phyloP scores from a whole-genome alignment of 257 asterid species.

The Capsicum chinense region DNA sequence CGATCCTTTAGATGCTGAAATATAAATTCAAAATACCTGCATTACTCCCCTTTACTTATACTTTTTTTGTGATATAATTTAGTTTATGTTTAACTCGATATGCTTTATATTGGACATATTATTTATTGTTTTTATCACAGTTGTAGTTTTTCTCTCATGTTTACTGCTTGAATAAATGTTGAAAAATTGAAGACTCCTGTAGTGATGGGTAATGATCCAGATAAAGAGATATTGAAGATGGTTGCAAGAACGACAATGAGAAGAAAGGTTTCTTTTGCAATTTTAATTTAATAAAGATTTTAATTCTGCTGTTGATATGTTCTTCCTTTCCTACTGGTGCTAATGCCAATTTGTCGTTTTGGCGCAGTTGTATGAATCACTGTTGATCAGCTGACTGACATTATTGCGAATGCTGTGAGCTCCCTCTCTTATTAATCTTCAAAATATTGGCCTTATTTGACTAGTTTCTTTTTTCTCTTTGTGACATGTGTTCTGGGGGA shows the following conservation, averaged over 20 bases:
- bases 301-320: conserved; percentile 7
- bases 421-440: not conserved
- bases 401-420: conserved; percentile 87
- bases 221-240: conserved; percentile 94
- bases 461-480: not conserved
- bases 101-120: not conserved
- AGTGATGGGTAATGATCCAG: conserved; percentile 93
- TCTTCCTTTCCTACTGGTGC: not conserved
- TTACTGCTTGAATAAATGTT: conserved; percentile 28
- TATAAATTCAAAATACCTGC: not conserved
- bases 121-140: not conserved
- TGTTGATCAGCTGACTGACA: conserved; percentile 95
- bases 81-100: not conserved
- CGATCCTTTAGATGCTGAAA: not conserved
- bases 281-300: not conserved
- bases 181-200: conserved; percentile 93
- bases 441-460: not conserved
- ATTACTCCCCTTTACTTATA: not conserved
- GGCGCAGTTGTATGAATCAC: conserved; percentile 78
- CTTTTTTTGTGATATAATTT: not conserved
- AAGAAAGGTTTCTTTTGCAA: conserved; percentile 68
- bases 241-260: conserved; percentile 94
- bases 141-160: not conserved
- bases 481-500: not conserved
- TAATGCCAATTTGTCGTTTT: conserved; percentile 22